Conservation (phyloP, 257 asterid genomes). For the Orobanche coerulescens region DNA sequence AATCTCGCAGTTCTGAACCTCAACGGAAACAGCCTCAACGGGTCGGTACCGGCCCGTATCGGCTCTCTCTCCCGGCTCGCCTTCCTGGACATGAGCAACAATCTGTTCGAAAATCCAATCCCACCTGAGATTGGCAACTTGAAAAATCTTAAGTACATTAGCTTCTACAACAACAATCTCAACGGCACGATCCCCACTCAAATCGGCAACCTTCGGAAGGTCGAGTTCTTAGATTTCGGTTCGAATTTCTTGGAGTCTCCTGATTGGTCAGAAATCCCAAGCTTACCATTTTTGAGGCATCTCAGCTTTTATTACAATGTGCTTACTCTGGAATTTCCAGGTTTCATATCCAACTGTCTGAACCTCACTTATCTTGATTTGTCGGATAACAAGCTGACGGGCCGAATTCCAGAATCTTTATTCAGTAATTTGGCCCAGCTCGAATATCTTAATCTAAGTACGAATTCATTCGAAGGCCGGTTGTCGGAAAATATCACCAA, state of each 20-base stretch:
- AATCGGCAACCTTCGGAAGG: slow-evolving; percentile 50
- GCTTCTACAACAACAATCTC: slow-evolving; percentile 47
- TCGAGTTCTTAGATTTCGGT: slow-evolving; percentile 56
- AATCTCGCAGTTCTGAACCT: slow-evolving; percentile 38
- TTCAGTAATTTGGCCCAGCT: slow-evolving; percentile 42
- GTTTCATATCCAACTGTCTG: slow-evolving; percentile 41
- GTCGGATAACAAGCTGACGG: slow-evolving; percentile 43
- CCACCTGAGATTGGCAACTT: slow-evolving; percentile 61
- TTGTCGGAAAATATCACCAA: slow-evolving; percentile 36
- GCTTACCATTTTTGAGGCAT: slow-evolving; percentile 44
- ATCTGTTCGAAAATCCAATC: slow-evolving; percentile 30
- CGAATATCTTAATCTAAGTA: slow-evolving; percentile 37
- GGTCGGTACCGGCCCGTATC: slow-evolving; percentile 57
- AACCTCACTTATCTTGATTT: slow-evolving; percentile 61
- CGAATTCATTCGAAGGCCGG: slow-evolving; percentile 45
- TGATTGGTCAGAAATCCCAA: slow-evolving; percentile 49
- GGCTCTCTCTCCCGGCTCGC: slow-evolving; percentile 42
- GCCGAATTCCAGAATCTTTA: slow-evolving; percentile 47
- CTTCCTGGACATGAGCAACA: slow-evolving; percentile 65
- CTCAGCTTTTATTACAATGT: slow-evolving; percentile 42
- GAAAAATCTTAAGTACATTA: slow-evolving; percentile 38
- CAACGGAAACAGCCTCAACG: slow-evolving; percentile 37
- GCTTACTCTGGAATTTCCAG: slow-evolving; percentile 47
- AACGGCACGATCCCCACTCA: slow-evolving; percentile 51
- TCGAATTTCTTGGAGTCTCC: slow-evolving; percentile 47